Base-by-base conservation (phyloP, 768 basidiomycete genomes). In the Dentipellis sp. region DNA sequence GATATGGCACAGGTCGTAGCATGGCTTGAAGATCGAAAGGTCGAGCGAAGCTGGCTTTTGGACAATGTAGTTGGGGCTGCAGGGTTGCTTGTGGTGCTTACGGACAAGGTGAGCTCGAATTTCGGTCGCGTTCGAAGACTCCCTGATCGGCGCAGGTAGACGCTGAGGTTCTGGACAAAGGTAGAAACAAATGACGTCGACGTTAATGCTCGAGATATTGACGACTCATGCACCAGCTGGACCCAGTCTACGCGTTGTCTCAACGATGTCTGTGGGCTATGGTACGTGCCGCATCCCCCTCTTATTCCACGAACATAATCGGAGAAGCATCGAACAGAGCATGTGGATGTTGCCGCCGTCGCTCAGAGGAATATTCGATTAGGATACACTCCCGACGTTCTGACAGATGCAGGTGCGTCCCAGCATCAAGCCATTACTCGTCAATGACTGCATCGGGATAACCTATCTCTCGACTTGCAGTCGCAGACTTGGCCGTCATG, bases 311-410 rank as follows among this genome's bases (percentile, higher is more conserved):
- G 36, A 11, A 16, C 40, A 37, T 45, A 19, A 51, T 14, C 40
- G 50, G 9, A 50, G 49, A 19, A 21, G 22, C 14, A 10, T 50
- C 10, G n/a, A 29, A n/a, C 61, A 94, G 95, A 99, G 54, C 97
- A 98, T 60, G 77, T 92, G 39, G 81, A 88, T 59, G 71, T 88
- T 0, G 67, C 73, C 19, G 81, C 79, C 34, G 69, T 86, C 7
- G 76, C 81, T 10, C 72, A 77, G 61, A 78, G 83, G 14, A 75
- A 77, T 1, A 77, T 98, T 56, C 78, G 77, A 48, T 68, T 97
- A 6, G 97, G 97, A 7, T 91, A 92, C 68, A 98, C 94, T 0
- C 97, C 95, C 0, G 92, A 94, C 55, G 88, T 97, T 5, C 78
- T 99, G 14, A 94, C 88, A 4, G 91, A 93, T 64, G 92, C 95